These are phyloP conservation scores for Lentinula aciculospora DNA, from an alignment of 768 basidiomycete genomes.

Conservation along the genomic window DNA sequence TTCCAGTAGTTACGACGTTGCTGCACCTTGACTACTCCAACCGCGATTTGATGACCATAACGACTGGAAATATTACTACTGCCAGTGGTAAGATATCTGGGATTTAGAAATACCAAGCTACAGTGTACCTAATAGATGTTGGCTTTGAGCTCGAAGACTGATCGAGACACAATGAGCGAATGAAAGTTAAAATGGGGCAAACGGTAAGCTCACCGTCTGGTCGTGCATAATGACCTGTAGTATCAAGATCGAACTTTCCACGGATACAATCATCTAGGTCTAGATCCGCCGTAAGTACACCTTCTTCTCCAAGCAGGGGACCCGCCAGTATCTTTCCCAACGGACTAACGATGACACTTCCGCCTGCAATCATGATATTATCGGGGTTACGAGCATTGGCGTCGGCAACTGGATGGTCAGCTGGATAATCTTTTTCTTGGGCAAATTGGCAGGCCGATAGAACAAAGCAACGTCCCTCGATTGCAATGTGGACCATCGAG, in stretches of 20 bases:
- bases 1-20: too few relatives aligned
- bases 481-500: conserved; percentile 58
- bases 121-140: not conserved
- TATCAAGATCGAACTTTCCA: conserved; percentile 60
- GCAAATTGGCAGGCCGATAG: conserved; percentile 58
- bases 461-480: conserved; percentile 68
- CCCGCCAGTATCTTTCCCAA: conserved; percentile 55
- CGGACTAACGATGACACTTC: conserved; percentile 55
- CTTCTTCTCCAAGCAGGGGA: conserved; percentile 47
- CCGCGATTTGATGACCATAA: too few relatives aligned
- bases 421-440: conserved; percentile 47
- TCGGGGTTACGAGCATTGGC: conserved; percentile 30
- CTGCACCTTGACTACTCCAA: too few relatives aligned
- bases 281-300: conserved; percentile 49
- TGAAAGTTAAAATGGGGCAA: not conserved
- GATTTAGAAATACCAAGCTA: too few relatives aligned
- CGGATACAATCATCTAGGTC: conserved; percentile 52
- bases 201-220: conserved; percentile 46
- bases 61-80: too few relatives aligned
- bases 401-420: conserved; percentile 37
- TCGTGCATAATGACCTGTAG: conserved; percentile 56
- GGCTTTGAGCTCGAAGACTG: conserved; percentile 22
- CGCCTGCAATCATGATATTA: conserved; percentile 56
- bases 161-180: not conserved
- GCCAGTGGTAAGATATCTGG: too few relatives aligned